These are phyloP conservation scores for Aspergillus campestris DNA, from an alignment of 495 filamentous ascomycete genomes.

Conservation along the genomic window DNA sequence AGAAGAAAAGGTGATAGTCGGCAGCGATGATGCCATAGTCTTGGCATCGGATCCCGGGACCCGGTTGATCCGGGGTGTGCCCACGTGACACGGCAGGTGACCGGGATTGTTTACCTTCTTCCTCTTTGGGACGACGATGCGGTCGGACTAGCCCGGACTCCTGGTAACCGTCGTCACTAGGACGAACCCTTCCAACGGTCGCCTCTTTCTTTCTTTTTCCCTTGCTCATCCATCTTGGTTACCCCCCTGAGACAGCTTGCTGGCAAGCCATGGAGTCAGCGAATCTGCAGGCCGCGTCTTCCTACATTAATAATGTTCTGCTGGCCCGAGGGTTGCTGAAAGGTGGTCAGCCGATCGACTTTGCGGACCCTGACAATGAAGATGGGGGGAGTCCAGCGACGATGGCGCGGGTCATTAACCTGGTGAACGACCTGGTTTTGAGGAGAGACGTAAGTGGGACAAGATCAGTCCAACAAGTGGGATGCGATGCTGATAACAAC, in stretches of 20 bases:
- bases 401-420: slow-evolving; percentile 79
- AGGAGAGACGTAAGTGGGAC: slow-evolving; percentile 63
- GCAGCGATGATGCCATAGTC: no score
- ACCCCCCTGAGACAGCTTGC: slow-evolving; percentile 12
- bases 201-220: background rate
- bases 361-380: slow-evolving; percentile 61
- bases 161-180: background rate
- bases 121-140: no score
- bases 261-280: slow-evolving; percentile 59
- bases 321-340: slow-evolving; percentile 81
- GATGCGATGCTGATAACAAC: slow-evolving; percentile 10
- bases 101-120: no score
- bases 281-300: slow-evolving; percentile 78
- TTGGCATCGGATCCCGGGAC: no score
- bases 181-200: background rate
- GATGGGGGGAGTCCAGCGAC: slow-evolving; percentile 57
- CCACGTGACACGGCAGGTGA: no score
- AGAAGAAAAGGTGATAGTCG: no score
- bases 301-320: slow-evolving; percentile 93
- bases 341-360: slow-evolving; percentile 78
- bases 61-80: no score
- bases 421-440: slow-evolving; percentile 85
- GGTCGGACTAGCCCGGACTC: no score
- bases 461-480: background rate
- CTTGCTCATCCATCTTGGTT: background rate